Evolutionary conservation across 2,329 filamentous ascomycete species (phyloP), one percentile per base, ranked within the genome.

Genomic region (Scytalidium lignicola): DNA sequence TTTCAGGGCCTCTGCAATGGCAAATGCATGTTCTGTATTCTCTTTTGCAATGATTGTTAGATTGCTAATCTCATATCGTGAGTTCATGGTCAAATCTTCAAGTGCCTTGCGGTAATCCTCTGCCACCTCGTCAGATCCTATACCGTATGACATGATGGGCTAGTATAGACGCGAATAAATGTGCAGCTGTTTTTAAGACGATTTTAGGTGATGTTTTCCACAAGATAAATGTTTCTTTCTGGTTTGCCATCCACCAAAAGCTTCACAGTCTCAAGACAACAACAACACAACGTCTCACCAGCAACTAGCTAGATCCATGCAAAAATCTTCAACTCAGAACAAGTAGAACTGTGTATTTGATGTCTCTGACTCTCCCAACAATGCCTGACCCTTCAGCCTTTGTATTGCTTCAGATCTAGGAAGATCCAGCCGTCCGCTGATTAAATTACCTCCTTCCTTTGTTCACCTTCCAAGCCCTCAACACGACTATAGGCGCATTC

Each of bases 1-100:
- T 67, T 95, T 88, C 60, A 99, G 73, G 44, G 89, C 89, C 62
- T 89, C 83, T 17, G 93, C 91, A 62, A 99, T 97, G 57, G 88
- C 89, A 68, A 95, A 82, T 29, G 93, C 93, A 74, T 96, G 88
- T 70, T 95, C 90, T 57, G 91, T 96, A 64, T 95, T 96, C 70
- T 99, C 93, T 69, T 95, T 90, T 52, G 93, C 93, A 70, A 99
- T 97, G 67, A 96, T 84, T 54, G 93, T 99, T 71, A 99, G 73
- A 71, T 95, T 97, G 76, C 88, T 92, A 69, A 99, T 99, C 71
- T 97, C 92, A 70, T 90, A 90, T 65, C 90, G 86, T 71, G 90
- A 89, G 72, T 96, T 96, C 66, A 85, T 80, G 57, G 87, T 88
- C 63, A 99, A 78, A 69, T 96, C 92, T 72, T 95, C 88, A 66